phyloP scores from a whole-genome alignment of 2,329 filamentous ascomycete species.

The Setomelanomma holmii region DNA sequence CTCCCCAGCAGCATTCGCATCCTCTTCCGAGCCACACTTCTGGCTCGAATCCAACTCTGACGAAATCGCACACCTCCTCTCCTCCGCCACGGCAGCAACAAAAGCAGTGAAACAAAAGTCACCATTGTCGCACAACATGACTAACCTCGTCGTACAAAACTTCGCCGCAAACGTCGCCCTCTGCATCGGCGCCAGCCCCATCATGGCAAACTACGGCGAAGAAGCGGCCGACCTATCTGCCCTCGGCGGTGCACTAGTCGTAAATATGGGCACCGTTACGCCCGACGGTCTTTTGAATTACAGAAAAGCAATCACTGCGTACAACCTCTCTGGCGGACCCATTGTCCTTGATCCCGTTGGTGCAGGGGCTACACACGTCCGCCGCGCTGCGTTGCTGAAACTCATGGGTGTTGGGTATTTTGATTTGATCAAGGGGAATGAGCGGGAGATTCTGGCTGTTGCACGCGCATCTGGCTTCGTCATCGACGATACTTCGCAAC shows the following conservation, averaged over 20 bases:
- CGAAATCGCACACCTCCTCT: conserved; percentile 16
- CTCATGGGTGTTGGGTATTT: conserved; percentile 79
- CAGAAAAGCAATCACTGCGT: conserved; percentile 75
- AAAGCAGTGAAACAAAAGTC: conserved; percentile 66
- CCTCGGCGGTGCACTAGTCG: conserved; percentile 78
- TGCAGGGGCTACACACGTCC: conserved; percentile 79
- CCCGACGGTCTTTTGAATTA: conserved; percentile 76
- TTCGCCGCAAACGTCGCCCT: conserved; percentile 91
- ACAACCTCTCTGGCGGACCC: conserved; percentile 78
- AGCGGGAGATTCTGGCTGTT: conserved; percentile 81
- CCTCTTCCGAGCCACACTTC: conserved; percentile 26
- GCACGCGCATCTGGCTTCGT: conserved; percentile 59
- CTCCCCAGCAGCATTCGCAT: conserved; percentile 31
- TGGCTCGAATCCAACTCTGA: conserved; percentile 26
- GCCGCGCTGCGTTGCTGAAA: conserved; percentile 72
- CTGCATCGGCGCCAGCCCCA: conserved; percentile 83
- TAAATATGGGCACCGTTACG: conserved; percentile 95
- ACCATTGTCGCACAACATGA: conserved; percentile 95
- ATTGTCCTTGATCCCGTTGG: conserved; percentile 91
- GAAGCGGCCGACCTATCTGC: conserved; percentile 83
- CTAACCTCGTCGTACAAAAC: conserved; percentile 94
- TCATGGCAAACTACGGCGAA: conserved; percentile 88
- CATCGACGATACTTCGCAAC: conserved; percentile 56
- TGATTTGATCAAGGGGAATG: conserved; percentile 92
- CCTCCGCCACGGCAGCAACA: conserved; percentile 56